These are phyloP conservation scores for Ophiostoma novo-ulmi DNA, from an alignment of 2,329 filamentous ascomycete genomes.

Conservation along the genomic window DNA sequence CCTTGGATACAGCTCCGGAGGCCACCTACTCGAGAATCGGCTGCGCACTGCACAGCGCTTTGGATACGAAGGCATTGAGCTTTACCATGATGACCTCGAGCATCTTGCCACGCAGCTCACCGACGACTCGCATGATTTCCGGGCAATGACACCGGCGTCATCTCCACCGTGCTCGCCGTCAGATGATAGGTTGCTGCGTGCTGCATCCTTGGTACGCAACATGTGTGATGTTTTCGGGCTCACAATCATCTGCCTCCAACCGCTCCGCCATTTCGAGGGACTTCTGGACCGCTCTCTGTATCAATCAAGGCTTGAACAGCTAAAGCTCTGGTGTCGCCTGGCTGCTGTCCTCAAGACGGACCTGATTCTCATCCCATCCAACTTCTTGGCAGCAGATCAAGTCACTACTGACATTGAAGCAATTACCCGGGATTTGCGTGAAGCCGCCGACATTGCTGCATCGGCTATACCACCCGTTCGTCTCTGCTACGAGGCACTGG, in stretches of 20 bases:
- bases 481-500: constrained; percentile 57
- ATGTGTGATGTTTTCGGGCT: constrained; percentile 45
- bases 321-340: constrained; percentile 55
- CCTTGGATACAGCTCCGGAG: constrained; percentile 25
- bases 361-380: constrained; percentile 58
- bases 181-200: constrained; percentile 33
- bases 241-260: constrained; percentile 52
- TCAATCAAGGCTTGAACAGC: constrained; percentile 46
- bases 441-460: constrained; percentile 54
- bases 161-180: background rate
- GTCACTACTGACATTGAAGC: constrained; percentile 38
- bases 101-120: constrained; percentile 38
- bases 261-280: constrained; percentile 61
- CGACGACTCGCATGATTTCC: background rate
- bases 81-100: constrained; percentile 59
- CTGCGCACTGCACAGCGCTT: constrained; percentile 23
- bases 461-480: constrained; percentile 47
- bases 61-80: constrained; percentile 53
- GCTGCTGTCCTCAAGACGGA: constrained; percentile 53
- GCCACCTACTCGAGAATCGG: constrained; percentile 23
- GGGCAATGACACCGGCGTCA: background rate
- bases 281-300: constrained; percentile 48
- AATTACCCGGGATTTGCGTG: constrained; percentile 50
- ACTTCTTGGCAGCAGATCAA: constrained; percentile 43
- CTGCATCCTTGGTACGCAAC: constrained; percentile 42